phyloP scores from a whole-genome alignment of 345 rosid genomes.

The Sapria himalayana region DNA sequence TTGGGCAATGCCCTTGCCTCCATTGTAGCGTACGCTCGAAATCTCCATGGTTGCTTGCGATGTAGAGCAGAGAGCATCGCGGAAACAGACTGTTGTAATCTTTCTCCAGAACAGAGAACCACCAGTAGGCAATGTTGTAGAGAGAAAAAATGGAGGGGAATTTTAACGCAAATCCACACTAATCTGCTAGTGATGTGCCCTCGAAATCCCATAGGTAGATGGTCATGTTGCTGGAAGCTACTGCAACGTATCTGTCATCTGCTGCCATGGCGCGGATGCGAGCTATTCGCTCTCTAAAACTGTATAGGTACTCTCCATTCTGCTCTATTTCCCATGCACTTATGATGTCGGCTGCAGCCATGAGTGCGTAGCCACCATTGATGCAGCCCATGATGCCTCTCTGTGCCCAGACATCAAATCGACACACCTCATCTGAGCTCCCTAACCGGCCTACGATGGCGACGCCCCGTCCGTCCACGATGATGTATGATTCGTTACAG shows the following conservation, averaged over 20 bases:
- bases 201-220: constrained; percentile 87
- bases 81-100: too few relatives aligned
- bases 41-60: too few relatives aligned
- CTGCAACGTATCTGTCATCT: constrained; percentile 64
- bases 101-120: too few relatives aligned
- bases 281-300: constrained; percentile 28
- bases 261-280: constrained; percentile 39
- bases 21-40: too few relatives aligned
- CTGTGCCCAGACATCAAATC: constrained; percentile 20
- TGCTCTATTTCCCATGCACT: constrained; percentile 42
- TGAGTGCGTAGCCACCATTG: constrained; percentile 39
- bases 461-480: constrained; percentile 27
- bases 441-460: constrained; percentile 39
- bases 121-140: too few relatives aligned
- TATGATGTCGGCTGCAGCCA: constrained; percentile 43
- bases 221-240: constrained; percentile 16
- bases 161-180: too few relatives aligned
- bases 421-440: constrained; percentile 22
- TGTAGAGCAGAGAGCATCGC: too few relatives aligned
- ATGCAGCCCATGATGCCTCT: constrained; percentile 37
- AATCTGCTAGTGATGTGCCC: too few relatives aligned
- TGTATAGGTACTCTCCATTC: constrained; percentile 19
- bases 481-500: constrained; percentile 23
- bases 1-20: too few relatives aligned
- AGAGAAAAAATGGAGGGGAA: too few relatives aligned